Evolutionary conservation across 805 yeast species (phyloP).

Genomic region (Candida pseudofarinosa): DNA sequence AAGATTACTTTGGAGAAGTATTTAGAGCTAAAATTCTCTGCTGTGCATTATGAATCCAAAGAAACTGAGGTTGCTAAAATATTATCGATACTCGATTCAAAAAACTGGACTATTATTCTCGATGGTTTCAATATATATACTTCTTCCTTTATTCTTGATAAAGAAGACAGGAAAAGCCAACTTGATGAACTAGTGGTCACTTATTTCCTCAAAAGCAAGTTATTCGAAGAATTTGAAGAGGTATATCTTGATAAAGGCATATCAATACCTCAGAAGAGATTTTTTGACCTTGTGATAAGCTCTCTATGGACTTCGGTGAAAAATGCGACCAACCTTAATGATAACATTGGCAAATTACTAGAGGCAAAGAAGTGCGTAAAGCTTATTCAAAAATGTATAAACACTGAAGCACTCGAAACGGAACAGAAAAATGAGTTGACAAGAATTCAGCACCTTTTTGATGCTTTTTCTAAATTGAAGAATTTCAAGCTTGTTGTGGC

Average conservation of each 20-base stretch:
- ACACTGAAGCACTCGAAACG: not conserved
- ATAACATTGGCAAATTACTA: constrained; percentile 25
- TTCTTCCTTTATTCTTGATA: constrained; percentile 14
- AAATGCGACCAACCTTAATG: constrained; percentile 28
- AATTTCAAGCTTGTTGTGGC: constrained; percentile 31
- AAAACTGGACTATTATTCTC: constrained; percentile 20
- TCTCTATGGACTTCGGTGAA: constrained; percentile 34
- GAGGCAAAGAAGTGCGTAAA: constrained; percentile 22
- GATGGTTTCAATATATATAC: constrained; percentile 17
- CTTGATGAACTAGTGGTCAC: constrained; percentile 24
- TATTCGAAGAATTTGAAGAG: constrained; percentile 20
- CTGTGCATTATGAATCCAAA: constrained; percentile 7
- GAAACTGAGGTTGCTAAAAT: constrained; percentile 26
- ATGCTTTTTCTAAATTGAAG: constrained; percentile 31
- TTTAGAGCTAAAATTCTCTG: constrained; percentile 20
- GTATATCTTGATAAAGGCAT: constrained; percentile 8
- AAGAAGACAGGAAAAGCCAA: constrained; percentile 6
- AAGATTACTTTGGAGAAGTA: constrained; percentile 29
- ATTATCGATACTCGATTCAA: constrained; percentile 16
- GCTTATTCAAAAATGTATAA: constrained; percentile 18
- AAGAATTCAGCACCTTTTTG: constrained; percentile 30
- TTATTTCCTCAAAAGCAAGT: constrained; percentile 23
- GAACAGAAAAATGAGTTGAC: constrained; percentile 10
- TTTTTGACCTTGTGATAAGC: constrained; percentile 15
- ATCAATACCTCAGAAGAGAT: constrained; percentile 7